Evolutionary conservation across 148 eudicot genomes (phyloP).

Genomic region (Rhododendron ovatum): DNA sequence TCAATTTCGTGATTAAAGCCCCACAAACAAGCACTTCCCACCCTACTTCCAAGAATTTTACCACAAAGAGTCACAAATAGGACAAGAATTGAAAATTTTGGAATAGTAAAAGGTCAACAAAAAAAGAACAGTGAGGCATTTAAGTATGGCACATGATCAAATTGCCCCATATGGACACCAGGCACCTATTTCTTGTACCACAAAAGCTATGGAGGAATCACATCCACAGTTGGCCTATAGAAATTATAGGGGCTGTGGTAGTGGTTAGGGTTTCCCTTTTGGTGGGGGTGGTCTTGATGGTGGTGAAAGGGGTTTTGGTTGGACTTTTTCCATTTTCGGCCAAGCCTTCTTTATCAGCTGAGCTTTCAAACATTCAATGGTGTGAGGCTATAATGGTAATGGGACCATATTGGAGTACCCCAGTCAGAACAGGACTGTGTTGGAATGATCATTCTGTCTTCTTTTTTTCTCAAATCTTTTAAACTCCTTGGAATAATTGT

Average conservation of each 20-base stretch:
- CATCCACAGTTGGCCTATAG: not conserved
- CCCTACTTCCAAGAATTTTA: not conserved
- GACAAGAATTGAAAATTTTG: not conserved
- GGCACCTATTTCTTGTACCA: not conserved
- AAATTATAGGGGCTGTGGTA: conserved; percentile 21
- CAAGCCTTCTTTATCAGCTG: conserved; percentile 9
- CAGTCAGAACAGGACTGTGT: not conserved
- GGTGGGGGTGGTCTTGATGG: conserved; percentile 13
- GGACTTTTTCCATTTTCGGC: conserved; percentile 10
- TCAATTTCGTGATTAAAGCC: not conserved
- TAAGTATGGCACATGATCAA: not conserved
- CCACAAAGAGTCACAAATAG: not conserved
- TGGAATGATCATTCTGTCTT: not conserved
- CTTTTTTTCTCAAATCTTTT: not conserved
- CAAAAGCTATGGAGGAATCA: not conserved
- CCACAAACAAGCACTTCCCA: not conserved
- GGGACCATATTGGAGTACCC: conserved; percentile 6
- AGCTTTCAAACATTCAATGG: conserved; percentile 11
- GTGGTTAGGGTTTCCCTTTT: conserved; percentile 21
- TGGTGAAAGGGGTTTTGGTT: conserved; percentile 6
- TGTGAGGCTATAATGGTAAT: not conserved
- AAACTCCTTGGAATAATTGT: not conserved
- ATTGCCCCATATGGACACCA: not conserved
- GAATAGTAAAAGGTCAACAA: not conserved
- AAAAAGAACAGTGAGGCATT: not conserved